Base-by-base conservation (phyloP, 2,329 filamentous ascomycete genomes). In the Microcera coccophila region DNA sequence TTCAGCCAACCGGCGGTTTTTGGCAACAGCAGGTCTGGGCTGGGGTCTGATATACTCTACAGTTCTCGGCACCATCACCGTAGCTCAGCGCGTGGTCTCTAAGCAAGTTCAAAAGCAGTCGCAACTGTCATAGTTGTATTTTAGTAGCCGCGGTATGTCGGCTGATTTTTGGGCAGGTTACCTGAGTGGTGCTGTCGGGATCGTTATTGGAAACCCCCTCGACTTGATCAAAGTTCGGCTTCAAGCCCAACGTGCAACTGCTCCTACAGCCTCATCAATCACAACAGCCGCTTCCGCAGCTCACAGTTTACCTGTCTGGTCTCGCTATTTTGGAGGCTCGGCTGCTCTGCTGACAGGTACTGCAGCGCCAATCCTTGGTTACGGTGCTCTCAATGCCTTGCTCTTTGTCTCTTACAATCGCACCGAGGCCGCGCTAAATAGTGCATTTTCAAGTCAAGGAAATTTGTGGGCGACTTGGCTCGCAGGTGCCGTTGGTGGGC, bases 141-240 rank as follows among this genome's bases (percentile, higher is more conserved):
- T 14, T 33, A 29, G 19, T 11, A 29, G 38, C 12, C 16, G 18
- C 41, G 41, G n/a, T 34, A 91, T 93, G 87, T 87, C 87, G 38
- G 81, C 88, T 54, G 90, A 95, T 63, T 96, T 96, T 66, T 95
- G 87, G 87, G 87, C 90, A 44, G 90, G 90, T 59, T 96, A 95
- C 66, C 69, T 93, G 48, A 91, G 86, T 61, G 91, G 91, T 40
- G 89, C 86, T 44, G 75, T 84, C 37, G 87, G 89, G 35, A 96
- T 96, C 57, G 70, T 95, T 36, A 85, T 95, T 47, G 90, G 91
- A 49, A 95, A 95, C 58, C 89, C 90, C 3, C 73, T 96, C 4
- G 85, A 90, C 62, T 68, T 90, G 16, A 65, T 71, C 58, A 73
- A 76, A 53, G 58, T 70, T 40, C 85, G 84, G 31, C 71, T 94